Percentiles rank a stretch among this genome's conserved stretches.
Evolutionary conservation across 2,329 filamentous ascomycete species (phyloP).

Genomic region (Sclerotinia sclerotiorum): DNA sequence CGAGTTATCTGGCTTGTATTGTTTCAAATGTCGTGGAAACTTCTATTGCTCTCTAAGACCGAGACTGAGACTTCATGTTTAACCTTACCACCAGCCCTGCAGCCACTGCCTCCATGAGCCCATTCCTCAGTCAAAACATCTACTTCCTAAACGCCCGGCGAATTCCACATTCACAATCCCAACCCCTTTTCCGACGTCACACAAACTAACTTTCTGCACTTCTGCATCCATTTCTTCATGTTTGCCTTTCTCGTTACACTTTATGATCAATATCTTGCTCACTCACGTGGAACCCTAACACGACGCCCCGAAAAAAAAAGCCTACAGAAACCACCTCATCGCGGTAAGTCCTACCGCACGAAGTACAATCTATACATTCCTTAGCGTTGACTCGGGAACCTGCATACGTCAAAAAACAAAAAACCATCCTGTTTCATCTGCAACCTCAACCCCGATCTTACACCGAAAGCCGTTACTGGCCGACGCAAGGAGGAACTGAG

Average conservation of each 20-base stretch:
- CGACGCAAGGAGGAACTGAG: constrained; percentile 15
- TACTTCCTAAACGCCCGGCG: not conserved
- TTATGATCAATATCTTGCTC: constrained; percentile 15
- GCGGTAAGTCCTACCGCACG: not conserved
- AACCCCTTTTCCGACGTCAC: not conserved
- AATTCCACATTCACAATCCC: constrained; percentile 1
- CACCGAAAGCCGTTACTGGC: constrained; percentile 22
- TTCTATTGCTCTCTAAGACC: constrained; percentile 8
- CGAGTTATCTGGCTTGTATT: not conserved
- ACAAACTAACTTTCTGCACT: not conserved
- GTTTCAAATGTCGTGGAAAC: constrained; percentile 21
- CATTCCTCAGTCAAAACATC: not conserved
- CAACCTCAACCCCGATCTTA: constrained; percentile 19
- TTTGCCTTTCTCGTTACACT: constrained; percentile 16
- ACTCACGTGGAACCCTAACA: constrained; percentile 10
- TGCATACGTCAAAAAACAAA: constrained; percentile 25
- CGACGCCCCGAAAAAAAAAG: constrained; percentile 6
- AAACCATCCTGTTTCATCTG: constrained; percentile 15
- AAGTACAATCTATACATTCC: constrained; percentile 11
- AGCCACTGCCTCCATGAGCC: not conserved
- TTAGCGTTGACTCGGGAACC: constrained; percentile 20
- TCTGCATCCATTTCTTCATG: constrained; percentile 11
- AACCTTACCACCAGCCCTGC: constrained; percentile 9
- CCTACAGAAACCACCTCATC: constrained; percentile 6
- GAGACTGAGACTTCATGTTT: not conserved